Percentiles rank a stretch among this genome's conserved stretches.
Conservation (phyloP, 352 stramenopile species). For the Elongisporangium prolatum region DNA sequence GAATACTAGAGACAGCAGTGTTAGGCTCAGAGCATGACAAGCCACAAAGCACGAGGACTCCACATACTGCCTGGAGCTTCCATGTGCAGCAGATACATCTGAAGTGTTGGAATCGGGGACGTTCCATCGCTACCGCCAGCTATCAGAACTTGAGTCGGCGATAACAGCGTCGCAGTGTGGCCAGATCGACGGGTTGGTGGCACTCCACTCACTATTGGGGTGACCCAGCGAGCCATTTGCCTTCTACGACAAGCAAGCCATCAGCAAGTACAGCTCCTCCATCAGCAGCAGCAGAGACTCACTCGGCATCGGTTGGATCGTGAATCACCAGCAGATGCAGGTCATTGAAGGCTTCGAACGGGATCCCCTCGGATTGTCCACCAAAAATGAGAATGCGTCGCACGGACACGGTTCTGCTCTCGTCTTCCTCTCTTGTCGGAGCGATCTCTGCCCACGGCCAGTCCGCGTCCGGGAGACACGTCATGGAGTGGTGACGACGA, state of each 20-base stretch:
- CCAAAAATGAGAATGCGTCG: conserved; percentile 63
- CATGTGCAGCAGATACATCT: conserved; percentile 42
- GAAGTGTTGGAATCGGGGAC: conserved; percentile 32
- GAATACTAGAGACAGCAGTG: not conserved
- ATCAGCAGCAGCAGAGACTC: not conserved
- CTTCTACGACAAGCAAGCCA: not conserved
- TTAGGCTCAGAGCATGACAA: not conserved
- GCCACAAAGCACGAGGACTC: not conserved
- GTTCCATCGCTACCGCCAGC: conserved; percentile 63
- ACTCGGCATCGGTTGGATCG: conserved; percentile 6
- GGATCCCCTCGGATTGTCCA: conserved; percentile 60
- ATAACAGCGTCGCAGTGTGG: conserved; percentile 42
- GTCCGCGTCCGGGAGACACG: conserved; percentile 30
- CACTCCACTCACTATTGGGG: conserved; percentile 19
- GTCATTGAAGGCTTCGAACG: conserved; percentile 66
- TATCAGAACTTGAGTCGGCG: conserved; percentile 35
- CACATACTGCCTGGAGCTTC: conserved; percentile 23
- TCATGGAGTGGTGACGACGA: conserved; percentile 63
- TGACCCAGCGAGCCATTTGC: conserved; percentile 24
- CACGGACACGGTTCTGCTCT: conserved; percentile 19
- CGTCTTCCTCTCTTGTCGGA: not conserved
- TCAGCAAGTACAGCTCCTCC: not conserved
- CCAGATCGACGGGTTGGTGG: conserved; percentile 40
- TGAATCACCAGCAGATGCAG: conserved; percentile 44
- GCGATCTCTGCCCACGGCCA: conserved; percentile 8